Base-by-base conservation (phyloP, 768 basidiomycete genomes). In the Serendipita sp. region DNA sequence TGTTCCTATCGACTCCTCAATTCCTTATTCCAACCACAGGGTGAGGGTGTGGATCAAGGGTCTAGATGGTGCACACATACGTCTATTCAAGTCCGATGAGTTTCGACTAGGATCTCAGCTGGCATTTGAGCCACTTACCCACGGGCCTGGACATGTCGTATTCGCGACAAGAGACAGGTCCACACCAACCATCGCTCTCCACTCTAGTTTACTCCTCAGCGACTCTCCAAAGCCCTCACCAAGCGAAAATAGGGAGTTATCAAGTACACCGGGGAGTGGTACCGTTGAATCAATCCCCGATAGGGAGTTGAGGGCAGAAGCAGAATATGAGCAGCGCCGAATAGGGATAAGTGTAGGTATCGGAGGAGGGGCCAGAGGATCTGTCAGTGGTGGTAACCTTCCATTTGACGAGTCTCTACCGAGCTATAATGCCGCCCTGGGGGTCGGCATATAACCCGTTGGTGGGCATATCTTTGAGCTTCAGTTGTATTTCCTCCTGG, bases 41-140 rank as follows among this genome's bases (percentile, higher is more conserved):
- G 71, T 86, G 44, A 83, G 85, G 27, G 74, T 85, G 45, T 86
- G 84, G 85, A 72, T 84, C 55, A 80, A 80, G 33, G 78, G 78
- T 18, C 75, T 79, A 15, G 71, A 75, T 74, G 81, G 78, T 69
- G 72, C 82, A 64, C 86, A 81, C 71, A 83, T 85, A 67, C 81
- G 84, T 18, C 74, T 87, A 69, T 86, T 81, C 79, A 84, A 84
- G 71, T 75, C 75, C 23, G 84, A 86, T 68, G 72, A 74, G 15
- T 82, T 86, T 71, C 84, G 83, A 69, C 69, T 87, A 15, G 84
- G 85, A 16, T 76, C 76, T 0, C 71, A 75, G 33, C 78, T 86
- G 36, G 76, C 81, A 65, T 86, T 86, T 65, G 76, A 77, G 5
- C 71, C 77, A 0, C 69, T 83, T 8, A 8, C 34, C 36, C 55